phyloP scores from a whole-genome alignment of 2,329 filamentous ascomycete genomes.

The Geosmithia putterillii region DNA sequence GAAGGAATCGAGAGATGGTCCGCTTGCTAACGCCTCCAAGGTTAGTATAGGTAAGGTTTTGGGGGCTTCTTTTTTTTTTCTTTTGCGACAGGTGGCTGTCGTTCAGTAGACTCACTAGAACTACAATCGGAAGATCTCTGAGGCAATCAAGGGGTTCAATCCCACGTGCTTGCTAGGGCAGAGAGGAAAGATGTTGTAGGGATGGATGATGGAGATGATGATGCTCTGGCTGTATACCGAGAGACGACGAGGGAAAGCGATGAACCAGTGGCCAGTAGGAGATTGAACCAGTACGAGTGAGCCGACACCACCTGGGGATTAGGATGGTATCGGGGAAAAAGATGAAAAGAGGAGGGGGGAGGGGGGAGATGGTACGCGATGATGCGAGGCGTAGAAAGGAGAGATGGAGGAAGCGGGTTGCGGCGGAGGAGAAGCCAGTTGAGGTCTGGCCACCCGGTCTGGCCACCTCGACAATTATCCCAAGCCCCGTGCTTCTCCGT shows the following conservation, averaged over 20 bases:
- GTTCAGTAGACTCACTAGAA: background rate
- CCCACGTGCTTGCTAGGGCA: background rate
- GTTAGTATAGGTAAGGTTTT: no score
- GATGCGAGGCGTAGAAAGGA: conserved; percentile 4
- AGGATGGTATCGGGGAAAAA: conserved; percentile 12
- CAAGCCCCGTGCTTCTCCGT: no score
- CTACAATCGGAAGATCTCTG: background rate
- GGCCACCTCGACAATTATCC: background rate
- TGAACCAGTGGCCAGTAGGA: conserved; percentile 25
- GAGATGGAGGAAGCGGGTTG: no score
- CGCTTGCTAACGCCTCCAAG: no score
- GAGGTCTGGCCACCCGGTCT: background rate
- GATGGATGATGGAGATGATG: conserved; percentile 2
- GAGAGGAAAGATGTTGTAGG: background rate
- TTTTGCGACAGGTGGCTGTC: no score
- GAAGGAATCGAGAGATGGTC: no score
- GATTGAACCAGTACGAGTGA: conserved; percentile 21
- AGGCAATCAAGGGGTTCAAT: background rate
- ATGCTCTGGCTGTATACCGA: conserved; percentile 19
- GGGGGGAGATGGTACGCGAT: conserved; percentile 9
- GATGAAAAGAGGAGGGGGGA: conserved; percentile 12
- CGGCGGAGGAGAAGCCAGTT: background rate
- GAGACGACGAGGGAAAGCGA: conserved; percentile 18
- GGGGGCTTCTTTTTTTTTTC: no score
- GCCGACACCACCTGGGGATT: conserved; percentile 6